phyloP scores from a whole-genome alignment of 352 stramenopile species.

The Phytophthora kernoviae region DNA sequence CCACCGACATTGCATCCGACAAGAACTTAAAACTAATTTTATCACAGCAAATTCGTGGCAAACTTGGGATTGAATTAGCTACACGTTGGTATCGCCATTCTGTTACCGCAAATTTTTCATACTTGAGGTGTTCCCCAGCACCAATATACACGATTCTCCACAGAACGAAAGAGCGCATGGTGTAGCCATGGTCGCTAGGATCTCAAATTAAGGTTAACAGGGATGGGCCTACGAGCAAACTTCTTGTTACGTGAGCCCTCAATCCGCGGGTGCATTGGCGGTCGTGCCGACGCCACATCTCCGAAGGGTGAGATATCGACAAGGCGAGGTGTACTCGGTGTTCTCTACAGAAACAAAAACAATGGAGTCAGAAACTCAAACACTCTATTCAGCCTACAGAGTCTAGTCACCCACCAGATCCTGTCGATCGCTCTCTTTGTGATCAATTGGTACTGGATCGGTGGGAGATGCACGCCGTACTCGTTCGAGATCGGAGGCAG shows the following conservation, averaged over 20 bases:
- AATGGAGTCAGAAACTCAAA: not conserved
- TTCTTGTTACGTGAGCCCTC: conserved; percentile 83
- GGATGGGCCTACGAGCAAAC: conserved; percentile 64
- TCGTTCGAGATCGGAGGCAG: conserved; percentile 82
- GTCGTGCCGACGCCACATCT: conserved; percentile 26
- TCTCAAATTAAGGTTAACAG: conserved; percentile 56
- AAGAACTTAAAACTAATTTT: conserved; percentile 1
- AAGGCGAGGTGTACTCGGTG: conserved; percentile 29
- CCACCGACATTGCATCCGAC: not conserved
- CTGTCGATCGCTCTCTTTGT: conserved; percentile 72
- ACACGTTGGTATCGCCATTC: too few species aligned
- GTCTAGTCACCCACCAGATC: conserved; percentile 43
- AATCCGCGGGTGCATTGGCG: conserved; percentile 46
- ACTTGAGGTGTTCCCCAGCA: too few species aligned
- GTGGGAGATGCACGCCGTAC: conserved; percentile 80
- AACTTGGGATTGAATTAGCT: conserved; percentile 1
- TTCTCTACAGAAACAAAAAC: conserved; percentile 30
- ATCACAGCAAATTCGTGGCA: not conserved
- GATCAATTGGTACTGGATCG: conserved; percentile 69
- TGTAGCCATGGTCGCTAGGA: not conserved
- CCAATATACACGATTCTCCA: not conserved
- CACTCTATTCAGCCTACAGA: not conserved
- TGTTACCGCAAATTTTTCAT: too few species aligned
- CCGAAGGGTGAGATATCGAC: conserved; percentile 23
- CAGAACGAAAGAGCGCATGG: not conserved